Evolutionary conservation across 306 rosid species (phyloP).

Genomic region (Dryas drummondii): DNA sequence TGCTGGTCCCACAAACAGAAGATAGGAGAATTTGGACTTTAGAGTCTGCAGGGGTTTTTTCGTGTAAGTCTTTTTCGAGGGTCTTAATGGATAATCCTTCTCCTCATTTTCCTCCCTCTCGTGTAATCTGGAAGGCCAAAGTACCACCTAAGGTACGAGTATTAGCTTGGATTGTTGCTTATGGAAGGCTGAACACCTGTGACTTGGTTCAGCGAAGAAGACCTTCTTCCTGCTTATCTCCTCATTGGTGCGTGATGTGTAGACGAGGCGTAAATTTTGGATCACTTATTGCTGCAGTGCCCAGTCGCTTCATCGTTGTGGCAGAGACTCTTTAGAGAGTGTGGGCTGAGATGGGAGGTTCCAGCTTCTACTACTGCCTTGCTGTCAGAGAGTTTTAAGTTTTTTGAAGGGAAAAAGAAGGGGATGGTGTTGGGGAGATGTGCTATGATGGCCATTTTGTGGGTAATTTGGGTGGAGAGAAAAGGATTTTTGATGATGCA

Average conservation of each 20-base stretch:
- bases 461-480: no score
- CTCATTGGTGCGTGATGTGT: background rate
- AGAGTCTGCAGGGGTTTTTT: background rate
- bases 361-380: no score
- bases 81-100: no score
- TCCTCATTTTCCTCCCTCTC: no score
- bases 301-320: background rate
- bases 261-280: background rate
- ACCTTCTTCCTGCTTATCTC: background rate
- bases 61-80: background rate
- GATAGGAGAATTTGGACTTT: background rate
- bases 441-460: no score
- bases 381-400: no score
- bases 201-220: background rate
- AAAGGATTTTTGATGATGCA: no score
- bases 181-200: background rate
- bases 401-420: no score
- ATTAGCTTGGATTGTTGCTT: background rate
- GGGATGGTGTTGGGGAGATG: no score
- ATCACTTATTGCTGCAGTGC: background rate
- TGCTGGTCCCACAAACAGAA: background rate
- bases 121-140: no score
- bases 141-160: background rate
- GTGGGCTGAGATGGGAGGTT: no score
- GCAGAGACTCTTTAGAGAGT: no score